Evolutionary conservation across 495 filamentous ascomycete genomes (phyloP), one percentile per base, ranked within the genome.

Genomic region (Xanthoparmelia taractica): DNA sequence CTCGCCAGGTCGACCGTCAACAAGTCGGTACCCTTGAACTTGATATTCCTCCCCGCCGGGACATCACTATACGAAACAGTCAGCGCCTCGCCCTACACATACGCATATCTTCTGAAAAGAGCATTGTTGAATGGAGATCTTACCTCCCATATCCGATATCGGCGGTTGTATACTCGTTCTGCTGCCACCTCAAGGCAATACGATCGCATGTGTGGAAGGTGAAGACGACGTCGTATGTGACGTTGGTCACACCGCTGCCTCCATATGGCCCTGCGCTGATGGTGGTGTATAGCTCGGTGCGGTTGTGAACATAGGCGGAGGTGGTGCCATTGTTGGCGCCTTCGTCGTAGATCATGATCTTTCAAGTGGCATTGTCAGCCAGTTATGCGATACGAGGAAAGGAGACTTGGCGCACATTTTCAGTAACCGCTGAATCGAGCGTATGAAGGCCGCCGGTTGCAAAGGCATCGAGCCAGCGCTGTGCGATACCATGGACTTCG

Each of bases 101-200:
- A 1, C 50, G 23, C 17, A 12, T 6, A 20, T 27, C 11, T 6
- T 18, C 2, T 25, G 15, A 25, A 12, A 47, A 23, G n/a, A 25
- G 43, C n/a, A 8, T n/a, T 41, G 23, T 45, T 8, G 20, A 5
- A 23, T 23, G 0, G 43, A 23, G 20, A 10, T 23, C 41, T 23
- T 58, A 63, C 59, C 64, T 67, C 40, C 65, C 65, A 37, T 64
- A 61, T n/a, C 65, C 65, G 33, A 67, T 47, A n/a, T 45, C 34
- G 15, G 48, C 29, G 7, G 65, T 67, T 0, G 61, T 67, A 43
- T 59, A 31, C 11, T 58, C 61, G 23, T 63, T 67, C 38, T 67
- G 55, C 34, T 64, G 65, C 65, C 61, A 67, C 18, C 65, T 17
- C 65, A 67, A 38, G 4, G 61, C 65, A 33, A 67, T 64, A 2